phyloP scores from a whole-genome alignment of 257 asterid genomes.

The Nicotiana undulata region DNA sequence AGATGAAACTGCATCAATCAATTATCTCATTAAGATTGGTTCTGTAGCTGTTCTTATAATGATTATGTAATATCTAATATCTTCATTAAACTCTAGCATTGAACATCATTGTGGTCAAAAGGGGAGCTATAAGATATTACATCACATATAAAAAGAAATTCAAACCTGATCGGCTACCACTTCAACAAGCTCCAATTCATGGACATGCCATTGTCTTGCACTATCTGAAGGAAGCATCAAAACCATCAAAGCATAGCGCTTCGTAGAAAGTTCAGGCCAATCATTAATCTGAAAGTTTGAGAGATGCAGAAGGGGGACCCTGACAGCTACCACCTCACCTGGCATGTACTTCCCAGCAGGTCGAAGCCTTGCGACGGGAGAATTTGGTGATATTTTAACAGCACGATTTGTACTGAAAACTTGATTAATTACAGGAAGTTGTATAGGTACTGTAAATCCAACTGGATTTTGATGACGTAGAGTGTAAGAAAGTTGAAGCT shows the following conservation, averaged over 20 bases:
- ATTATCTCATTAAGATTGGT: not conserved
- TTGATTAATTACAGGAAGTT: conserved; percentile 66
- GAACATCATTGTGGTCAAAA: not conserved
- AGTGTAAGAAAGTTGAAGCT: conserved; percentile 92
- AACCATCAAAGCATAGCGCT: conserved; percentile 92
- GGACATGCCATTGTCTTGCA: conserved; percentile 95
- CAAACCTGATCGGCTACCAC: conserved; percentile 98
- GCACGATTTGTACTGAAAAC: conserved; percentile 73
- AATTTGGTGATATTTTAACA: conserved; percentile 70
- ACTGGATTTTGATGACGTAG: conserved; percentile 86
- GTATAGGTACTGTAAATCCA: conserved; percentile 83
- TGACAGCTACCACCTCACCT: conserved; percentile 94
- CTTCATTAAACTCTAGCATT: not conserved
- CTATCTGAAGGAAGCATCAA: conserved; percentile 93
- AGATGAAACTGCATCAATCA: not conserved
- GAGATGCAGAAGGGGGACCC: conserved; percentile 82
- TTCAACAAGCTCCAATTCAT: conserved; percentile 96
- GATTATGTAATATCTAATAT: not conserved
- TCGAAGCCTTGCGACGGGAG: conserved; percentile 80
- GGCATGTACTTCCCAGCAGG: conserved; percentile 73
- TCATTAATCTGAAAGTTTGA: conserved; percentile 88
- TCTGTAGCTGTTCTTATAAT: not conserved
- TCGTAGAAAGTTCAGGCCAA: conserved; percentile 95
- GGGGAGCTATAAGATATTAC: not conserved
- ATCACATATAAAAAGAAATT: not conserved